phyloP scores from a whole-genome alignment of 1,139 yeast species.

The Blastobotrys malaysiensis region DNA sequence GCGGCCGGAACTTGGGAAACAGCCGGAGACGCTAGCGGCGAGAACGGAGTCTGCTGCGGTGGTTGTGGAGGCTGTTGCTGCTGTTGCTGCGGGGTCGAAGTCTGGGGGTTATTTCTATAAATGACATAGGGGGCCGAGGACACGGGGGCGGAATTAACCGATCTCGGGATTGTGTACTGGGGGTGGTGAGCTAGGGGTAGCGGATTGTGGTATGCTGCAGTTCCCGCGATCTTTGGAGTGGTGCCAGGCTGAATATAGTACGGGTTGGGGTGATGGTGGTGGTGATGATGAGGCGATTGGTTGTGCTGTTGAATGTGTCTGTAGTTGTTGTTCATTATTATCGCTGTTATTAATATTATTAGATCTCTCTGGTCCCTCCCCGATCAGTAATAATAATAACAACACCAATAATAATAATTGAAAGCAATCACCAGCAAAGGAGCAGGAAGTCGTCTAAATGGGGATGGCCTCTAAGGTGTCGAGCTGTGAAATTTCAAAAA shows the following conservation, averaged over 20 bases:
- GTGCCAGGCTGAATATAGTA: background rate
- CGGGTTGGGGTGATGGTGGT: slow-evolving; percentile 2
- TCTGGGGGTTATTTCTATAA: background rate
- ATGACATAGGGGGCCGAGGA: slow-evolving; percentile 4
- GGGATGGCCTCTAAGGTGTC: background rate
- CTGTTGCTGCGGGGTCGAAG: no score
- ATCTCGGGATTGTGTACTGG: background rate
- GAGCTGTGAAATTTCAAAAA: background rate
- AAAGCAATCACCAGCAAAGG: no score
- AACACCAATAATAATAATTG: slow-evolving; percentile 1
- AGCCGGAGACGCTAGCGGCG: slow-evolving; percentile 7
- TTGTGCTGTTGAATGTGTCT: slow-evolving; percentile 7
- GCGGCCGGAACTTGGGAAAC: background rate
- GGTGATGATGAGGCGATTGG: slow-evolving; percentile 10
- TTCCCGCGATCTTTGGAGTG: background rate
- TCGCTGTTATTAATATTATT: background rate
- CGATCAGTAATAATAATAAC: slow-evolving; percentile 1
- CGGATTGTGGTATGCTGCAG: background rate
- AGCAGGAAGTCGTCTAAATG: background rate
- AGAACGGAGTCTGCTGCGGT: slow-evolving; percentile 1
- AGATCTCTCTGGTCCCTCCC: background rate
- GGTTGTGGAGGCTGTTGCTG: slow-evolving; percentile 1
- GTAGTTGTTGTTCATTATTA: slow-evolving; percentile 8
- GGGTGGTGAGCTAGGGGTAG: background rate
- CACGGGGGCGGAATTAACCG: background rate